Percentiles rank a stretch among this genome's conserved stretches.
phyloP scores from a whole-genome alignment of 495 filamentous ascomycete species.

The Beverwykella pulmonaria region DNA sequence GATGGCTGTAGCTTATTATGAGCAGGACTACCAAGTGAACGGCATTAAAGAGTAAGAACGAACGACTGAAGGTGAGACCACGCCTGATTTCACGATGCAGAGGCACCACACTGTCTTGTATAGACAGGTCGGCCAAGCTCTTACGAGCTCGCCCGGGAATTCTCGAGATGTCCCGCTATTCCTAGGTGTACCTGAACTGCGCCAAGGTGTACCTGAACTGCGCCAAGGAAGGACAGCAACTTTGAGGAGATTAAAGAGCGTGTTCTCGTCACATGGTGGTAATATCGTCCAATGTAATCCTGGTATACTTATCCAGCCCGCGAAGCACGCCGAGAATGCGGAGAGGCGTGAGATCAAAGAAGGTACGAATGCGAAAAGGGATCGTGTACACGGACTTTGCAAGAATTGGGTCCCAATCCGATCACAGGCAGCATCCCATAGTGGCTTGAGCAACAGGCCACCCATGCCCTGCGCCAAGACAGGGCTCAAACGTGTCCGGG shows the following conservation, averaged over 20 bases:
- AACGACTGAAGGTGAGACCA: neutral
- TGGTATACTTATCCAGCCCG: neutral
- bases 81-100: neutral
- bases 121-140: conserved; percentile 1
- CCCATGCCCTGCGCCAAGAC: conserved; percentile 17
- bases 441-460: neutral
- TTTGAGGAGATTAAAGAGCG: conserved; percentile 26
- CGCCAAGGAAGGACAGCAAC: conserved; percentile 14
- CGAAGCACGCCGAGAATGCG: neutral
- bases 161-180: conserved; percentile 5
- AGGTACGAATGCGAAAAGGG: conserved; percentile 25
- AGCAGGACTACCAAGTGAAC: neutral
- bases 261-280: conserved; percentile 11
- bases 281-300: conserved; percentile 3
- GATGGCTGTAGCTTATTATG: neutral
- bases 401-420: neutral
- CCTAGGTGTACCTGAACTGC: too few species aligned
- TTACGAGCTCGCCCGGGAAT: neutral
- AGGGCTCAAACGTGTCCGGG: conserved; percentile 13
- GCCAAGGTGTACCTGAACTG: conserved; percentile 15
- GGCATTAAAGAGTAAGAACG: neutral
- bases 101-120: conserved; percentile 7
- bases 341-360: conserved; percentile 11
- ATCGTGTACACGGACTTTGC: conserved; percentile 24
- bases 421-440: neutral